Conservation (phyloP, 78 protist genomes). For the Speleostelium caveatum region DNA sequence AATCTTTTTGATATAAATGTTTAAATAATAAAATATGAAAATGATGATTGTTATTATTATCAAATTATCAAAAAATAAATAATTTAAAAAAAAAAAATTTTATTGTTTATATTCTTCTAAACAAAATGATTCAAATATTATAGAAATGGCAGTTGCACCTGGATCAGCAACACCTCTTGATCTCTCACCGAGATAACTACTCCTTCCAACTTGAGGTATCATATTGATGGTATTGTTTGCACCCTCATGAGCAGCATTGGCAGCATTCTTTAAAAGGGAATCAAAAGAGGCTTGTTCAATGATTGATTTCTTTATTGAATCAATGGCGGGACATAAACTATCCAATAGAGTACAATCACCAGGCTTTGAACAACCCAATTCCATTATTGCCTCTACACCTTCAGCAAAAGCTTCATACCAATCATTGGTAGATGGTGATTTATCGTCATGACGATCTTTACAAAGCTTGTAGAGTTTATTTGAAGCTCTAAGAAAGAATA, state of each 20-base stretch:
- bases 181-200: conserved; percentile 68
- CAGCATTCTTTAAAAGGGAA: background rate
- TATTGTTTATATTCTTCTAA: background rate
- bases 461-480: background rate
- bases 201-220: conserved; percentile 49
- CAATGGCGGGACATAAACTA: conserved; percentile 65
- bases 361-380: conserved; percentile 28
- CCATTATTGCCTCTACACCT: conserved; percentile 17
- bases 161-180: conserved; percentile 54
- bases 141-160: conserved; percentile 44
- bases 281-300: background rate
- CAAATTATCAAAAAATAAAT: too few species aligned
- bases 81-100: background rate
- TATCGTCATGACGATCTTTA: background rate
- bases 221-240: conserved; percentile 34
- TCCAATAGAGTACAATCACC: conserved; percentile 84
- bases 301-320: background rate
- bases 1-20: too few species aligned
- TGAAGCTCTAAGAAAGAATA: conserved; percentile 56
- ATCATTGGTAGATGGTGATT: background rate
- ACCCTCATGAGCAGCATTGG: conserved; percentile 34
- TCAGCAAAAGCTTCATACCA: conserved; percentile 30
- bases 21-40: too few species aligned
- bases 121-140: conserved; percentile 11
- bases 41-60: too few species aligned